phyloP scores from a whole-genome alignment of 1,139 yeast genomes.

The Nakaseomyces nivariensis region DNA sequence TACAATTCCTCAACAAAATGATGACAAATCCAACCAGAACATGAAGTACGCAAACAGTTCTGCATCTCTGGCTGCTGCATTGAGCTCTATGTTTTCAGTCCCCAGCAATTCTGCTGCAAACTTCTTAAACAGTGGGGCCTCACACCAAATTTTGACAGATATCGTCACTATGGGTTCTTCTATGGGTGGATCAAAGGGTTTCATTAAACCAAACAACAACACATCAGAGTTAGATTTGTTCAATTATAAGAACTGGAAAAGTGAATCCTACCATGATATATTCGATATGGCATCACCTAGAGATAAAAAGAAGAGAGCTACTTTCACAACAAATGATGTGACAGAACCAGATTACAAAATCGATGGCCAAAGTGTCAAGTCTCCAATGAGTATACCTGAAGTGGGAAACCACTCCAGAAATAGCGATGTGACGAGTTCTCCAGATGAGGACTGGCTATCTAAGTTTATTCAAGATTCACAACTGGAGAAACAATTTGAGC shows the following conservation, averaged over 20 bases:
- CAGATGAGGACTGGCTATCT: slow-evolving; percentile 51
- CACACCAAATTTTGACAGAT: slow-evolving; percentile 17
- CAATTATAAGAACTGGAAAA: slow-evolving; percentile 11
- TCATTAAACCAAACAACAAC: slow-evolving; percentile 10
- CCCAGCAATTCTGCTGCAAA: neutral
- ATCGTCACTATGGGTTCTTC: slow-evolving; percentile 28
- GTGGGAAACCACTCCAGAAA: neutral
- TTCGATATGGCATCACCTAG: neutral
- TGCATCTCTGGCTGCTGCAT: slow-evolving; percentile 3
- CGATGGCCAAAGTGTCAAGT: neutral
- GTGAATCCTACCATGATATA: neutral
- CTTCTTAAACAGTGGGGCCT: slow-evolving; percentile 1
- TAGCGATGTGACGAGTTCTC: neutral
- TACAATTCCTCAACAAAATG: neutral
- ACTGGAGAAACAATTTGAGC: slow-evolving; percentile 38
- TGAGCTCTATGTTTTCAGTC: neutral
- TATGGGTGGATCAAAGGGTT: slow-evolving; percentile 26
- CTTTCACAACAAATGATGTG: slow-evolving; percentile 2
- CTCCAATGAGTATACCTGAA: neutral
- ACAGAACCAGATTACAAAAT: neutral
- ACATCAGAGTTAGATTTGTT: slow-evolving; percentile 20
- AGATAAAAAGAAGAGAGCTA: slow-evolving; percentile 1
- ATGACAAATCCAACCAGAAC: neutral
- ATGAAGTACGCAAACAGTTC: slow-evolving; percentile 1
- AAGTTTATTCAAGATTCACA: slow-evolving; percentile 53